Base-by-base conservation (phyloP, 345 rosid genomes). In the Rubroshorea leprosula region DNA sequence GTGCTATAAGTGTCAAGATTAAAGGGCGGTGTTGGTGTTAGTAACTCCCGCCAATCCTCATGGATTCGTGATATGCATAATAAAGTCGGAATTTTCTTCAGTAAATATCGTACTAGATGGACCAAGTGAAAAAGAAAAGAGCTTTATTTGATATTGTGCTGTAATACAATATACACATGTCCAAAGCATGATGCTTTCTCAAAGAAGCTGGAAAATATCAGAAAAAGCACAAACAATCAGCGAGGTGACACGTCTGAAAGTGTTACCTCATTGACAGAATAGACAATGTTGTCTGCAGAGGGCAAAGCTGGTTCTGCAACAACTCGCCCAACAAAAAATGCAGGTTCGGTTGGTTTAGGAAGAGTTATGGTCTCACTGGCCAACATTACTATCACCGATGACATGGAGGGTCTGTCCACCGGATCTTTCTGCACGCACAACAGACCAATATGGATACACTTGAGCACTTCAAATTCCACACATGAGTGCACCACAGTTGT, bases 381-480 rank as follows among this genome's bases (percentile, higher is more conserved):
- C 60, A 86, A 49, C 81, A 79, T 77, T 20, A 55, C 25, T 49
- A 77, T 68, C 7, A 81, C 76, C 4, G 58, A 51, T 7, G 81
- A 60, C 76, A 84, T 65, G 4, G 75, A 60, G 1, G 90, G 84
- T 58, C 86, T 73, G 46, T 73, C 74, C 12, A 31, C 60, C 24
- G 83, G 75, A 65, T 83, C 80, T 73, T 81, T 80, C 50, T 84
- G 87, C 38, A 76, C 85, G 60, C 90, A 84, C 47, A 84, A 54
- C 27, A 84, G 64, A 7, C 86, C 85, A 2, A 83, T 75, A 46
- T 77, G 85, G 16, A 80, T 63, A 39, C 73, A 80, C 63, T 75
- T 67, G 26, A 68, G 54, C 22, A 77, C 74, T 68, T 85, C 83
- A 29, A 25, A 70, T 17, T 52, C 70, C 13, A 61, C 59, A 60